Conservation (phyloP, 768 basidiomycete genomes). For the Termitomyces sp. region DNA sequence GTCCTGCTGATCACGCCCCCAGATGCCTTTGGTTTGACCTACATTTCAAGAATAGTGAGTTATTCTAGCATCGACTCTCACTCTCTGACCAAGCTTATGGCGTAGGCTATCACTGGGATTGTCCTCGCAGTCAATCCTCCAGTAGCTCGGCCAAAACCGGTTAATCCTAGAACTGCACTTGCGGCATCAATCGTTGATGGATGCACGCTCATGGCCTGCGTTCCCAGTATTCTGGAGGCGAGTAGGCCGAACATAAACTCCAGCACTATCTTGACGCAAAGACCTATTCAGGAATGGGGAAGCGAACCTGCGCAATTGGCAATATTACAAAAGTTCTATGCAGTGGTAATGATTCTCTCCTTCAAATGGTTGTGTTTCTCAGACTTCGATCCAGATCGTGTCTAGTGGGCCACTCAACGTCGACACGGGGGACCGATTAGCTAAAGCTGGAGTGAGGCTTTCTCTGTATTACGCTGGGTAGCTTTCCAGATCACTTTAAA, state of each 20-base stretch:
- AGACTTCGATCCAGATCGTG: background rate
- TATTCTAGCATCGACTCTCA: background rate
- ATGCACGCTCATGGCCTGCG: conserved; percentile 4
- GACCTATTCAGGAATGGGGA: background rate
- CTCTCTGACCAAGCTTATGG: background rate
- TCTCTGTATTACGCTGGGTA: conserved; percentile 3
- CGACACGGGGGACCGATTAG: conserved; percentile 7
- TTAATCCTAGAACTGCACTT: background rate
- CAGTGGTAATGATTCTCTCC: background rate
- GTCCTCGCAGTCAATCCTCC: background rate
- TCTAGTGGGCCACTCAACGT: background rate
- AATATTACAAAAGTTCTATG: background rate
- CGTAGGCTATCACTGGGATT: background rate
- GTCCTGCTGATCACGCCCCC: background rate
- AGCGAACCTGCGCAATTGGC: background rate
- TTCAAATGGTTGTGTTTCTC: background rate
- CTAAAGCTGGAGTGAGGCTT: conserved; percentile 3
- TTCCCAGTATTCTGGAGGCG: conserved; percentile 7
- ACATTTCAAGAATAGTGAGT: conserved; percentile 3
- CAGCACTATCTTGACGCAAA: background rate
- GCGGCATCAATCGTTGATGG: background rate
- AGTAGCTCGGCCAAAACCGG: background rate
- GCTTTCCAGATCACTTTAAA: background rate
- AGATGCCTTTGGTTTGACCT: conserved; percentile 5
- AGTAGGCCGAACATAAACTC: background rate